phyloP scores from a whole-genome alignment of 176 grass and related monocot species.

The Microstegium vimineum region DNA sequence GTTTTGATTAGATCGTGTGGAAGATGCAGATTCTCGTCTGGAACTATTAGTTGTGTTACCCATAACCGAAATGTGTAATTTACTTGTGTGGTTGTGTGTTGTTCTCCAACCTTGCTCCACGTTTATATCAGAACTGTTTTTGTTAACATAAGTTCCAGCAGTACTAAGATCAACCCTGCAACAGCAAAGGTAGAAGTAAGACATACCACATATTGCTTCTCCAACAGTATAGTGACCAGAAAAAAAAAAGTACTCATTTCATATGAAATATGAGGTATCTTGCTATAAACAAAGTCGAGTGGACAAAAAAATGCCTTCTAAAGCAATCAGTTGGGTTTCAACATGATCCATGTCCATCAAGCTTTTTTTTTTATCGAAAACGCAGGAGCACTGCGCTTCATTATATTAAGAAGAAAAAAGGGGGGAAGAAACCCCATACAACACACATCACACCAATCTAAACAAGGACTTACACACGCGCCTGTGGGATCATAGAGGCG shows the following conservation, averaged over 20 bases:
- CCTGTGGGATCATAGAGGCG: too few relatives aligned
- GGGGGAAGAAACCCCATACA: too few relatives aligned
- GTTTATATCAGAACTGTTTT: neutral
- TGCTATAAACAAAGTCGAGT: neutral
- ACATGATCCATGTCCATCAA: neutral
- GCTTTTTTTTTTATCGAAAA: too few relatives aligned
- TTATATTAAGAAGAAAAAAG: too few relatives aligned
- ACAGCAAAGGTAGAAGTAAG: neutral
- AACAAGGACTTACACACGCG: too few relatives aligned
- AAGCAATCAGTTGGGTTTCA: neutral
- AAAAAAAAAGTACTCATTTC: slow-evolving; percentile 16
- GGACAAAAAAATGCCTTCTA: neutral
- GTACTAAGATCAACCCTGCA: slow-evolving; percentile 30
- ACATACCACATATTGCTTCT: neutral
- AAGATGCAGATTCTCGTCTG: slow-evolving; percentile 24
- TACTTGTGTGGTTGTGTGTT: slow-evolving; percentile 38
- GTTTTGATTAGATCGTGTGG: slow-evolving; percentile 5
- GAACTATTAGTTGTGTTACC: neutral
- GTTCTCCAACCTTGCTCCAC: slow-evolving; percentile 38
- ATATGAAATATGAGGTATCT: slow-evolving; percentile 6
- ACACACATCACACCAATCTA: too few relatives aligned
- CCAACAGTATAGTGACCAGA: neutral
- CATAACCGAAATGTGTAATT: slow-evolving; percentile 4
- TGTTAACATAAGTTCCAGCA: slow-evolving; percentile 18
- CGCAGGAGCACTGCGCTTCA: too few relatives aligned